Conservation (phyloP, 306 rosid genomes). For the Hippophae tibetana region DNA sequence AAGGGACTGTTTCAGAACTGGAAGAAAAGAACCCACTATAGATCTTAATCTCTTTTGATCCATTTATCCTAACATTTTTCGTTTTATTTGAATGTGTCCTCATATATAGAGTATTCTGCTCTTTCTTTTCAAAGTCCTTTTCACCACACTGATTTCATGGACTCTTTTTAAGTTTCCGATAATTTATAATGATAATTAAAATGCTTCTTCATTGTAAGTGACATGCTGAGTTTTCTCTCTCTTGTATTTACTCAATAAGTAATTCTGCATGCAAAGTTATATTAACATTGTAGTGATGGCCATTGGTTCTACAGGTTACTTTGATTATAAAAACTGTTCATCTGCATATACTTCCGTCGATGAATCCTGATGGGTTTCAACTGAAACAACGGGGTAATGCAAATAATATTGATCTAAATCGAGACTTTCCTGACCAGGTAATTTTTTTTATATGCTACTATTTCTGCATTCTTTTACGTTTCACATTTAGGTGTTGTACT, state of each 20-base stretch:
- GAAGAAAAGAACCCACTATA: too few species aligned
- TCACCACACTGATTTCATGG: background rate
- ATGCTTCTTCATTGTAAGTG: background rate
- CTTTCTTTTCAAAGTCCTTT: slow-evolving; percentile 1
- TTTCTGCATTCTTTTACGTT: slow-evolving; percentile 2
- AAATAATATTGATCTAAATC: slow-evolving; percentile 71
- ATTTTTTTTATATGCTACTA: background rate
- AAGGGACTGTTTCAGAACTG: too few species aligned
- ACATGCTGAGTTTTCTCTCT: too few species aligned
- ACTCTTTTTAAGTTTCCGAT: background rate
- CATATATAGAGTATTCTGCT: background rate
- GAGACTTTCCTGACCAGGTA: slow-evolving; percentile 99
- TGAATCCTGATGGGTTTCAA: slow-evolving; percentile 93
- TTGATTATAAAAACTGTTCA: slow-evolving; percentile 71
- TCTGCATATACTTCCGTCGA: slow-evolving; percentile 92
- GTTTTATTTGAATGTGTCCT: background rate
- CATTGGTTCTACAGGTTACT: slow-evolving; percentile 41
- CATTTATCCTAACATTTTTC: background rate
- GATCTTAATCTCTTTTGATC: background rate
- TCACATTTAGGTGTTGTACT: background rate
- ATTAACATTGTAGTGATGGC: background rate
- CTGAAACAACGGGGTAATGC: slow-evolving; percentile 75
- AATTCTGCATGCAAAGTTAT: background rate
- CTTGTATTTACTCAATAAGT: too few species aligned
- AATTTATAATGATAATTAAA: background rate